Percentiles rank a stretch among this genome's conserved stretches.
Conservation (phyloP, 2,329 filamentous ascomycete species). For the Monascus ruber region DNA sequence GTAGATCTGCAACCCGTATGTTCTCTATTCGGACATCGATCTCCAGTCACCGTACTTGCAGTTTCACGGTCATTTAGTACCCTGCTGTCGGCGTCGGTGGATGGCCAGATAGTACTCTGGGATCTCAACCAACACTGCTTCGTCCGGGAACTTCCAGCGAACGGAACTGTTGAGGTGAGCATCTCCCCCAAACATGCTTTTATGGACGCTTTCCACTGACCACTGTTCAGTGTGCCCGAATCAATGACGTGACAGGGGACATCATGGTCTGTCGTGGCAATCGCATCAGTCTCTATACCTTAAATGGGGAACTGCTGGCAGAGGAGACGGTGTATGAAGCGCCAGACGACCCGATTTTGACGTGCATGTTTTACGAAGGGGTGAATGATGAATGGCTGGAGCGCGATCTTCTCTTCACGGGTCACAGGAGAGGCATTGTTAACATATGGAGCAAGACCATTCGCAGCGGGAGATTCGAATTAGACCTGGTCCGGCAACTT, state of each 20-base stretch:
- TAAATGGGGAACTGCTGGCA: constrained; percentile 75
- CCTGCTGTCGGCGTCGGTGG: constrained; percentile 68
- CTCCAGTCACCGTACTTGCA: constrained; percentile 68
- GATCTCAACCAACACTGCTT: constrained; percentile 86
- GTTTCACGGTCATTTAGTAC: constrained; percentile 82
- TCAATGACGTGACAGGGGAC: constrained; percentile 86
- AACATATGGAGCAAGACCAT: constrained; percentile 56
- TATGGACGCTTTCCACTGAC: constrained; percentile 2
- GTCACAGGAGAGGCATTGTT: constrained; percentile 71
- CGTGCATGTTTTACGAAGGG: constrained; percentile 88
- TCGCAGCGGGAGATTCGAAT: constrained; percentile 54
- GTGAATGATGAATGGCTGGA: constrained; percentile 85
- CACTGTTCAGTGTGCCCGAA: constrained; percentile 58
- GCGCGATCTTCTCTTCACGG: constrained; percentile 75
- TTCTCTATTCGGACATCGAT: constrained; percentile 82
- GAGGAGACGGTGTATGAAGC: constrained; percentile 67
- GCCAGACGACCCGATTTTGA: constrained; percentile 64
- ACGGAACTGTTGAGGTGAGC: constrained; percentile 39
- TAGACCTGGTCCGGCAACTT: constrained; percentile 69
- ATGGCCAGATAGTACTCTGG: constrained; percentile 82
- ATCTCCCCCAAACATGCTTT: background rate
- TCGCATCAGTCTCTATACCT: constrained; percentile 65
- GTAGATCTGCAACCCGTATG: constrained; percentile 70
- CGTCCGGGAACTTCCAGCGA: constrained; percentile 58
- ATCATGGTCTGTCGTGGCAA: constrained; percentile 73